These are phyloP conservation scores for Oryza punctata DNA, from an alignment of 176 grass and related monocot species.

Conservation along the genomic window DNA sequence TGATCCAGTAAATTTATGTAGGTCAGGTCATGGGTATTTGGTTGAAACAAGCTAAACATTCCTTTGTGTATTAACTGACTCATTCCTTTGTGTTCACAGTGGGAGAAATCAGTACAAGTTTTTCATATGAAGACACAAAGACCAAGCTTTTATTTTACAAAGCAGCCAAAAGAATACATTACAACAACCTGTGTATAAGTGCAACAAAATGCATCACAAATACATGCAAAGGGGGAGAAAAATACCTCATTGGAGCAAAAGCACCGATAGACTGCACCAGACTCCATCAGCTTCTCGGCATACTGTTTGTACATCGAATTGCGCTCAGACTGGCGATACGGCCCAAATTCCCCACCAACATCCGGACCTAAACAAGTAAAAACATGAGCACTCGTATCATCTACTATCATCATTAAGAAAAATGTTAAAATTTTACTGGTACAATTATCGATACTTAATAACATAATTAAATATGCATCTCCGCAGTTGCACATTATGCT, in stretches of 20 bases:
- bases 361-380: constrained; percentile 56
- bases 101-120: neutral
- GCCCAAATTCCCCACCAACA: constrained; percentile 81
- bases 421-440: neutral
- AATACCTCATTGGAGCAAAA: constrained; percentile 88
- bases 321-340: constrained; percentile 90
- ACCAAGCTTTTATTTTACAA: neutral
- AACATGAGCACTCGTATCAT: neutral
- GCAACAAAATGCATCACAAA: neutral
- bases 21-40: too few relatives aligned
- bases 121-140: neutral
- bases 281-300: constrained; percentile 73
- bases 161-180: neutral
- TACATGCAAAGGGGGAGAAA: neutral
- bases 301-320: constrained; percentile 88
- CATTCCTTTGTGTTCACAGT: neutral
- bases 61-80: too few relatives aligned
- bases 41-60: too few relatives aligned
- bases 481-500: neutral
- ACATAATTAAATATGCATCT: neutral
- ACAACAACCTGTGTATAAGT: neutral
- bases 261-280: constrained; percentile 84
- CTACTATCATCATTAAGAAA: neutral
- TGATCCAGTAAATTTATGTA: neutral
- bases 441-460: neutral